These are phyloP conservation scores for Eucalyptus shirleyi DNA, from an alignment of 345 rosid genomes.

Conservation along the genomic window DNA sequence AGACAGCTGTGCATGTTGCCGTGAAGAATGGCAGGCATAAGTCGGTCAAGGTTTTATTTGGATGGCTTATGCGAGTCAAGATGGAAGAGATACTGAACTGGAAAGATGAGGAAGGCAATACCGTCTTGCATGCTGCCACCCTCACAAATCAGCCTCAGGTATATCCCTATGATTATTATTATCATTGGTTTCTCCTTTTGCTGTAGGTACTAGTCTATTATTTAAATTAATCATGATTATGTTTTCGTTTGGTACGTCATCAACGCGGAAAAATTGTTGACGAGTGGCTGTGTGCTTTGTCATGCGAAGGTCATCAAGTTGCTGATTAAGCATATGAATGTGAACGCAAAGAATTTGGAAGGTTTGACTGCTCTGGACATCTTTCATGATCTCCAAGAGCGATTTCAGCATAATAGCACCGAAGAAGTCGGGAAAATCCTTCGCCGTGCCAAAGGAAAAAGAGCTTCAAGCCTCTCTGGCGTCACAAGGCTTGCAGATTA, in stretches of 20 bases:
- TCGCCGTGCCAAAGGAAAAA: neutral
- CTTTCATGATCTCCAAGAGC: neutral
- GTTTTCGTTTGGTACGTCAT: neutral
- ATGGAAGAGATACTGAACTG: neutral
- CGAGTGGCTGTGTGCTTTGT: neutral
- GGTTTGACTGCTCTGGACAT: neutral
- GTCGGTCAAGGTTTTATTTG: neutral
- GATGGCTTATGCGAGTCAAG: neutral
- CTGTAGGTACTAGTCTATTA: neutral
- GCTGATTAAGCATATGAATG: neutral
- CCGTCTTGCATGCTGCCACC: neutral
- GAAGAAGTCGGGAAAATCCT: neutral
- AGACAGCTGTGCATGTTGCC: slow-evolving; percentile 8
- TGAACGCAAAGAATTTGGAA: neutral
- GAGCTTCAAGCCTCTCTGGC: neutral
- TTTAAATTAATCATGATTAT: neutral
- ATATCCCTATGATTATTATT: neutral
- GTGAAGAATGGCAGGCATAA: neutral
- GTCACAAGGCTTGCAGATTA: neutral
- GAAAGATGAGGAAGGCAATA: neutral
- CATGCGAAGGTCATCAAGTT: neutral
- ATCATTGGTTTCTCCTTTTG: neutral
- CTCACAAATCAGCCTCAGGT: neutral
- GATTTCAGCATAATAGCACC: neutral
- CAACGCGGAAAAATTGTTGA: neutral